Evolutionary conservation across 345 rosid species (phyloP), one percentile per base, ranked within the genome.

Genomic region (Cardamine occulta): DNA sequence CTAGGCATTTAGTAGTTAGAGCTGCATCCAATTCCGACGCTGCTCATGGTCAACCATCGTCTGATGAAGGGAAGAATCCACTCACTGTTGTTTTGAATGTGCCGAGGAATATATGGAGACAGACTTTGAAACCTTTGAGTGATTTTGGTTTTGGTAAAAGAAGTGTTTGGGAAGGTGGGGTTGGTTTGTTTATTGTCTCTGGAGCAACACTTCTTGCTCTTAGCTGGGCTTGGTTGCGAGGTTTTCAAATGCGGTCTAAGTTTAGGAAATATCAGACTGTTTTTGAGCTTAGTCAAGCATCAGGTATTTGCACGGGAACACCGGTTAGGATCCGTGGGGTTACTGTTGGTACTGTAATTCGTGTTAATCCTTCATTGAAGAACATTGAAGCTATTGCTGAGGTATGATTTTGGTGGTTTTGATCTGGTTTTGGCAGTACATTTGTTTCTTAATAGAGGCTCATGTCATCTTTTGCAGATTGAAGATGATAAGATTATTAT

Each of bases 161-260:
- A 82, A 96, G 97, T 77, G 77, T 96, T 55, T 93, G 97, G 98
- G 98, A 96, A 91, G 98, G 98, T 68, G 99, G 98, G 45, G 99
- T 96, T 15, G 99, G 98, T 70, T 70, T 96, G 86, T 96, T 93
- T 81, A 84, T 96, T 55, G 93, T 86, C 48, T 96, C 99, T 1
- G 96, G 99, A 31, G 86, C 95, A 3, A 88, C 89, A 12, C 87
- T 96, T 57, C 79, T 91, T 73, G 94, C 91, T 56, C 96, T 96
- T 74, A 80, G 88, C 81, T 79, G 90, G 88, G 98, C 93, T 74
- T 96, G 99, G 99, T 76, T 93, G 80, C 84, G 89, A 63, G 95
- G 95, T 19, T 89, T 87, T 80, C 96, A 91, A 61, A 53, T 93
- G 78, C 89, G 92, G 17, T 84, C 97, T 6, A 90, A 80, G 81